Percentiles rank a stretch among this genome's conserved stretches.
phyloP scores from a whole-genome alignment of 2,329 filamentous ascomycete species.

The Biscogniauxia mediterranea region DNA sequence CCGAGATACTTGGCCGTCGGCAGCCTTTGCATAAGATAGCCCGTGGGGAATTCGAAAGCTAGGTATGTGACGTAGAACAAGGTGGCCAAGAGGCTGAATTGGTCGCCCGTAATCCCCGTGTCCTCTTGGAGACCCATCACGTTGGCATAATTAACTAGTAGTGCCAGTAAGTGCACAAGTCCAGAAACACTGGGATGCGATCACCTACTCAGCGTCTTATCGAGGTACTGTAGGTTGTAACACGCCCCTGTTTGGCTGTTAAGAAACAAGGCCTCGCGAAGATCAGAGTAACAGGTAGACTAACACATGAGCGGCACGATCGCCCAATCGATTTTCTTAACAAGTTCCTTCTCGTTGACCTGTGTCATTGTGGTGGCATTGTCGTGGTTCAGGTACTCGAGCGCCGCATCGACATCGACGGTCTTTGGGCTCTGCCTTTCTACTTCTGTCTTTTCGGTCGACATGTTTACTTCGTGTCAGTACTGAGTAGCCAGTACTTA shows the following conservation, averaged over 20 bases:
- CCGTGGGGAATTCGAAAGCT: constrained; percentile 34
- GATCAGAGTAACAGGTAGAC: constrained; percentile 3
- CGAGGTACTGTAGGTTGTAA: constrained; percentile 32
- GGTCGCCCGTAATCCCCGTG: constrained; percentile 27
- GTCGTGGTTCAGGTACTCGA: constrained; percentile 23
- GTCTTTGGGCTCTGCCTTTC: constrained; percentile 13
- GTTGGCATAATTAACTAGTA: constrained; percentile 31
- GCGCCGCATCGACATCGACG: constrained; percentile 22
- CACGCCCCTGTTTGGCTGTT: constrained; percentile 23
- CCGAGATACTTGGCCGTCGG: constrained; percentile 54
- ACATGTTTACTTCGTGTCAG: constrained; percentile 4
- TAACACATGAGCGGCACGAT: constrained; percentile 32
- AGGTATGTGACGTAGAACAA: constrained; percentile 35
- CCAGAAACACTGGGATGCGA: neutral
- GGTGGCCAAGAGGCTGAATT: constrained; percentile 31
- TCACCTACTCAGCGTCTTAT: constrained; percentile 29
- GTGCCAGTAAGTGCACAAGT: neutral
- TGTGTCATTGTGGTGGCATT: constrained; percentile 19
- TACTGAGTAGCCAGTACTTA: too few relatives aligned
- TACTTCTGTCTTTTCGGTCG: constrained; percentile 11
- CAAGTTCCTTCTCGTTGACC: constrained; percentile 24
- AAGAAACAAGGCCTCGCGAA: neutral
- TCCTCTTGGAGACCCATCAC: constrained; percentile 32
- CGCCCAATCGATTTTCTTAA: constrained; percentile 31
- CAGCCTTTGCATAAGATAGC: constrained; percentile 50